These are phyloP conservation scores for Allium cepa DNA, from an alignment of 106 monocot genomes.

Conservation along the genomic window DNA sequence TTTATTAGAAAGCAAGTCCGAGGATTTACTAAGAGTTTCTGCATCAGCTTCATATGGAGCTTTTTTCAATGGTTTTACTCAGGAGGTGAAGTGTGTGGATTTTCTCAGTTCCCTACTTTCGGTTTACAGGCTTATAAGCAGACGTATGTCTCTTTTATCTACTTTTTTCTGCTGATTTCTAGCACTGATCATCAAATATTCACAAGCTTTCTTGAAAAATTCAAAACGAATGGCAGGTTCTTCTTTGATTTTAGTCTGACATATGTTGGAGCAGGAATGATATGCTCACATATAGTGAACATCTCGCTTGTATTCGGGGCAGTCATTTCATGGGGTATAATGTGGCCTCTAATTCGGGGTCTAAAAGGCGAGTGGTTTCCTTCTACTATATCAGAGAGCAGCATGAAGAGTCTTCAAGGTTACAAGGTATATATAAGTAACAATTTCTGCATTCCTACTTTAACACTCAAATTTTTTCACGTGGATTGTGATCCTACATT, in stretches of 20 bases:
- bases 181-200: neutral
- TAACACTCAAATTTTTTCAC: neutral
- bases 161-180: neutral
- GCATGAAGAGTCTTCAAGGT: constrained; percentile 61
- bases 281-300: constrained; percentile 85
- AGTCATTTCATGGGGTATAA: constrained; percentile 80
- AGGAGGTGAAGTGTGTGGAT: constrained; percentile 11
- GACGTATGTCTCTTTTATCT: neutral
- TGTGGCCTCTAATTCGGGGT: constrained; percentile 77
- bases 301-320: constrained; percentile 70
- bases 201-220: neutral
- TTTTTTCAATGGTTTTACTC: constrained; percentile 24
- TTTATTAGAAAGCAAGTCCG: constrained; percentile 15
- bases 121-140: constrained; percentile 14
- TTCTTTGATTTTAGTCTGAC: constrained; percentile 80
- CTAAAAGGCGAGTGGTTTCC: constrained; percentile 65
- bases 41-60: constrained; percentile 14
- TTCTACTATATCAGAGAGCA: constrained; percentile 18
- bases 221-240: constrained; percentile 35
- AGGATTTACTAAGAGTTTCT: constrained; percentile 7
- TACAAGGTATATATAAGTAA: constrained; percentile 33
- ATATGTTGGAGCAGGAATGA: constrained; percentile 94
- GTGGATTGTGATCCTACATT: neutral
- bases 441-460: neutral
- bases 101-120: constrained; percentile 12